phyloP scores from a whole-genome alignment of 495 filamentous ascomycete species.

The Venustampulla echinocandica region DNA sequence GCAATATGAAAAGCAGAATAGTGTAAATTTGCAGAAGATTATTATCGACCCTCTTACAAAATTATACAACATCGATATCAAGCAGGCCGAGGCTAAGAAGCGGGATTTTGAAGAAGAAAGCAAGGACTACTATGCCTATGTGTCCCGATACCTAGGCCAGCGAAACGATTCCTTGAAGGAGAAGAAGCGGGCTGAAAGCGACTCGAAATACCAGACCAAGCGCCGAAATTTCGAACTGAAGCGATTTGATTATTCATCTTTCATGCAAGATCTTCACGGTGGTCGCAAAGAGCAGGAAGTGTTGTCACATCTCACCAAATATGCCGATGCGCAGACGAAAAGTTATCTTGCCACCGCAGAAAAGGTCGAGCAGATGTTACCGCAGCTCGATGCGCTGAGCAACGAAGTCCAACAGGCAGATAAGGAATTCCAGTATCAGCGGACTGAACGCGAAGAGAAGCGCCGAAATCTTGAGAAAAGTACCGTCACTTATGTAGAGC shows the following conservation, averaged over 20 bases:
- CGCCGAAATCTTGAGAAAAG: slow-evolving; percentile 82
- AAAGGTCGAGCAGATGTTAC: slow-evolving; percentile 79
- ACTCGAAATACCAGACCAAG: slow-evolving; percentile 92
- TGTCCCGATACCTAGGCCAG: slow-evolving; percentile 89
- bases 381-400: slow-evolving; percentile 86
- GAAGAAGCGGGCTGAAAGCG: slow-evolving; percentile 90
- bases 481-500: slow-evolving; percentile 71
- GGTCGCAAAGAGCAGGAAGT: slow-evolving; percentile 97
- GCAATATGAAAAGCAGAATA: slow-evolving; percentile 75
- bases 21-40: slow-evolving; percentile 73
- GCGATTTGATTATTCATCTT: slow-evolving; percentile 97
- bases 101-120: slow-evolving; percentile 98
- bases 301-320: slow-evolving; percentile 89
- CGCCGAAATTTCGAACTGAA: slow-evolving; percentile 91
- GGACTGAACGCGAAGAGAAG: slow-evolving; percentile 90
- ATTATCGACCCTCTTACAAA: slow-evolving; percentile 90
- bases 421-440: slow-evolving; percentile 89
- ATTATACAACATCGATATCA: slow-evolving; percentile 92
- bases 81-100: slow-evolving; percentile 94
- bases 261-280: slow-evolving; percentile 97
- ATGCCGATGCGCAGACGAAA: slow-evolving; percentile 82
- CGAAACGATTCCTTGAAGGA: slow-evolving; percentile 92
- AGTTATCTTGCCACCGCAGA: slow-evolving; percentile 74
- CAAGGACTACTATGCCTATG: slow-evolving; percentile 93
- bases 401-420: slow-evolving; percentile 84